A percentile compares a stretch with the other conserved stretches of the same genome.
Evolutionary conservation across 2,329 filamentous ascomycete species (phyloP).

Genomic region (Aspergillus uvarum): DNA sequence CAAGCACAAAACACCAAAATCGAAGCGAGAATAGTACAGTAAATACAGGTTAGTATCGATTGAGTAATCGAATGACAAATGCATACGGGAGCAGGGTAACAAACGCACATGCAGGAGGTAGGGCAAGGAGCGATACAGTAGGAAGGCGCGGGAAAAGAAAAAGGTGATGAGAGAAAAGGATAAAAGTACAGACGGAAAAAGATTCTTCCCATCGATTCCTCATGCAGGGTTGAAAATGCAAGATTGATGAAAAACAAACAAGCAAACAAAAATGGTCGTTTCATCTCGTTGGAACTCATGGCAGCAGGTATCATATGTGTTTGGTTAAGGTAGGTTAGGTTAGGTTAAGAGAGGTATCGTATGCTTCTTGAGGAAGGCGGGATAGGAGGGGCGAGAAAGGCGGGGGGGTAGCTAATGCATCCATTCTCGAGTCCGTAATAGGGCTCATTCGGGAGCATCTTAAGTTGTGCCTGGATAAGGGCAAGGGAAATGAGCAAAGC

Average conservation of each 20-base stretch:
- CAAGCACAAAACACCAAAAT: neutral
- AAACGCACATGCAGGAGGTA: neutral
- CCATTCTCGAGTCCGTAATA: neutral
- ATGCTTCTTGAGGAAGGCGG: neutral
- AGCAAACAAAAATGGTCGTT: neutral
- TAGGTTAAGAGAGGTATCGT: neutral
- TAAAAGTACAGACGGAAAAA: slow-evolving; percentile 2
- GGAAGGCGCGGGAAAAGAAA: neutral
- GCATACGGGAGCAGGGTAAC: neutral
- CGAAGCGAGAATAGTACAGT: neutral
- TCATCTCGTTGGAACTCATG: neutral
- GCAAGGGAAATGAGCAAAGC: neutral
- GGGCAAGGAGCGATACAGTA: neutral
- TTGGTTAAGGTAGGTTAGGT: neutral
- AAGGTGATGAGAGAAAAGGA: neutral
- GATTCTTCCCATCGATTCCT: neutral
- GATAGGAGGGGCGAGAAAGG: neutral
- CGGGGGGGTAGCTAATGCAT: neutral
- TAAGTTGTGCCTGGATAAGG: neutral
- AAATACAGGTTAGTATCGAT: neutral
- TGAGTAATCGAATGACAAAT: neutral
- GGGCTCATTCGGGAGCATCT: neutral
- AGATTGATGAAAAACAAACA: neutral
- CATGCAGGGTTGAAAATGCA: neutral
- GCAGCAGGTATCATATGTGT: neutral